Evolutionary conservation across 257 asterid species (phyloP), one percentile per base, ranked within the genome.

Genomic region (Solanum clarkiae): DNA sequence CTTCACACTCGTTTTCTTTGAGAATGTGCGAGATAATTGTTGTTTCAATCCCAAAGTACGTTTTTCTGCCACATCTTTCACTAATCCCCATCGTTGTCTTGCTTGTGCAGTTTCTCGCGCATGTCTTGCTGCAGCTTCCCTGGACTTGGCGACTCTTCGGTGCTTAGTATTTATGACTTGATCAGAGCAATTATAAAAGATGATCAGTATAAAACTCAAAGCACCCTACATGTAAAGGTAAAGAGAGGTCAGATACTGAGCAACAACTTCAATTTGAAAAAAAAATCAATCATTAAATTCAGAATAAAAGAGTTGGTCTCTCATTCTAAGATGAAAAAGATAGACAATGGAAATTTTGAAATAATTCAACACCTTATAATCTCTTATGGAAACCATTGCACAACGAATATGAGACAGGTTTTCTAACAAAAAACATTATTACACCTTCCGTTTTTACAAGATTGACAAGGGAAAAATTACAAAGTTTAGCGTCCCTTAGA

Each of bases 41-140:
- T 92, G 88, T 84, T 89, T 91, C 90, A 93, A 92, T 85, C 96
- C 97, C 1, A 56, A 1, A 80, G 93, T 87, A 72, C 93, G 89
- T 79, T 87, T 91, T 87, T 89, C 92, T 53, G 99, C 94, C 7
- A 90, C 93, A 29, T 92, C 93, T 91, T 90, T 94, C 49, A 98
- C 99, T 20, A 87, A n/a, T 85, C 88, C 90, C 99, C 99, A 95
- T 88, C 98, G 90, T 85, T 92, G 89, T 90, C 97, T 93, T 84
- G 98, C 99, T 85, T 89, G 94, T 40, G 99, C 98, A 80, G 97
- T 95, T 90, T 95, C 97, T 14, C 97, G 91, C 65, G 98, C 98
- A 71, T 94, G 94, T 91, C 91, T 92, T 83, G 97, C 93, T 51
- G 99, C 98, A 86, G 93, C 89, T 90, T 95, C 98, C 91, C 99